A percentile compares a stretch with the other conserved stretches of the same genome.
Evolutionary conservation across 495 filamentous ascomycete species (phyloP).

Genomic region (Penicillium subrubescens): DNA sequence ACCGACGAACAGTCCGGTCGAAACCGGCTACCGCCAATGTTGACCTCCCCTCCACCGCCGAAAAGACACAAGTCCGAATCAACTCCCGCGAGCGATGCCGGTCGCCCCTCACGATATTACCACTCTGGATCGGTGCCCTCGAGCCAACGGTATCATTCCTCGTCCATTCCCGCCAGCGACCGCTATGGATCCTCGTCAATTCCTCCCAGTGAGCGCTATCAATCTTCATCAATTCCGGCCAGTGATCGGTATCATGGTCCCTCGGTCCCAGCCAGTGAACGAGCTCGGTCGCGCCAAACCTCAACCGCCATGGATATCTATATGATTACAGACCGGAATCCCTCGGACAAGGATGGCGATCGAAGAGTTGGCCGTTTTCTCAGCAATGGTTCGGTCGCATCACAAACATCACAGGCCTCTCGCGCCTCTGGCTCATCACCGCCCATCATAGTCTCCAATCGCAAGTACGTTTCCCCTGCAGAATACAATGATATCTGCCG

Average conservation of each 20-base stretch:
- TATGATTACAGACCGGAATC: slow-evolving; percentile 41
- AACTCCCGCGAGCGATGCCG: slow-evolving; percentile 22
- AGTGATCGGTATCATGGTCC: slow-evolving; percentile 22
- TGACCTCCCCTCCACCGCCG: slow-evolving; percentile 25
- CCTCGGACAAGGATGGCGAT: slow-evolving; percentile 24
- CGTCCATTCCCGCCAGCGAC: slow-evolving; percentile 1
- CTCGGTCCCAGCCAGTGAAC: slow-evolving; percentile 24
- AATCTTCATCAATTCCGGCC: slow-evolving; percentile 31
- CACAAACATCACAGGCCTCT: slow-evolving; percentile 26
- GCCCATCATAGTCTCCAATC: slow-evolving; percentile 28
- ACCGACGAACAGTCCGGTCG: slow-evolving; percentile 9
- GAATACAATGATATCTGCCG: neutral
- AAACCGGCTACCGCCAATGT: slow-evolving; percentile 25
- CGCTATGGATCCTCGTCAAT: neutral
- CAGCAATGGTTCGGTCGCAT: slow-evolving; percentile 39
- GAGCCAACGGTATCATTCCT: slow-evolving; percentile 24
- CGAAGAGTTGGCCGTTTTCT: slow-evolving; percentile 27
- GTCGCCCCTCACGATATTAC: slow-evolving; percentile 28
- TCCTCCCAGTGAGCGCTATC: slow-evolving; percentile 16
- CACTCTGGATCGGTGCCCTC: slow-evolving; percentile 32
- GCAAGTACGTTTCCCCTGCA: slow-evolving; percentile 33
- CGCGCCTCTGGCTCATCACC: slow-evolving; percentile 26
- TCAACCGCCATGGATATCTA: slow-evolving; percentile 50
- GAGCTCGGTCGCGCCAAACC: slow-evolving; percentile 38
- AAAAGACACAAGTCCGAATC: slow-evolving; percentile 36